These are phyloP conservation scores for Aschersonia sp. DNA, from an alignment of 2,329 filamentous ascomycete species.

Conservation along the genomic window DNA sequence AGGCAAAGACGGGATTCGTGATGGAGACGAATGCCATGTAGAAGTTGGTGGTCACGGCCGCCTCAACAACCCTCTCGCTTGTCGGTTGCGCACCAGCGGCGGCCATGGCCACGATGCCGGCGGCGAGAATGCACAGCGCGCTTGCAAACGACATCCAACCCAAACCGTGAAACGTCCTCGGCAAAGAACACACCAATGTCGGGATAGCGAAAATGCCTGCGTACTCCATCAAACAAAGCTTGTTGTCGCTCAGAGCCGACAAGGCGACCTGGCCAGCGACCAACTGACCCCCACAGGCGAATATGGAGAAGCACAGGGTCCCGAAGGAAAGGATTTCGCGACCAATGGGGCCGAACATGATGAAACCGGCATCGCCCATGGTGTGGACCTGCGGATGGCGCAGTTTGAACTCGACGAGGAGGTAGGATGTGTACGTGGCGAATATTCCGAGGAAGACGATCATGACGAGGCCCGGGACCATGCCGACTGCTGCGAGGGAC, in stretches of 20 bases:
- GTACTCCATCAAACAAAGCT: conserved; percentile 33
- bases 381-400: conserved; percentile 39
- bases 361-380: conserved; percentile 39
- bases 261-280: conserved; percentile 36
- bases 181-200: conserved; percentile 29
- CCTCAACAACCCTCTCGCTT: conserved; percentile 19
- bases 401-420: conserved; percentile 37
- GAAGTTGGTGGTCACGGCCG: conserved; percentile 16
- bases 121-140: conserved; percentile 30
- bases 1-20: conserved; percentile 35
- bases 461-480: conserved; percentile 35
- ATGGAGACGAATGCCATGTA: conserved; percentile 18
- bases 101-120: conserved; percentile 34
- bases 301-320: conserved; percentile 36
- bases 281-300: conserved; percentile 33
- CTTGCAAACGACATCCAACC: conserved; percentile 29
- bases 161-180: conserved; percentile 33
- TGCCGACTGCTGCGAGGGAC: conserved; percentile 33
- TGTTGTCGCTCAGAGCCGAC: conserved; percentile 26
- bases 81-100: conserved; percentile 29
- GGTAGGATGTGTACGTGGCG: conserved; percentile 33
- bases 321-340: conserved; percentile 33
- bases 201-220: conserved; percentile 34
- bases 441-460: conserved; percentile 35
- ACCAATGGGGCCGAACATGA: conserved; percentile 37